Percentiles rank a stretch among this genome's conserved stretches.
phyloP scores from a whole-genome alignment of 352 stramenopile genomes.

The Pythium utonaiense region DNA sequence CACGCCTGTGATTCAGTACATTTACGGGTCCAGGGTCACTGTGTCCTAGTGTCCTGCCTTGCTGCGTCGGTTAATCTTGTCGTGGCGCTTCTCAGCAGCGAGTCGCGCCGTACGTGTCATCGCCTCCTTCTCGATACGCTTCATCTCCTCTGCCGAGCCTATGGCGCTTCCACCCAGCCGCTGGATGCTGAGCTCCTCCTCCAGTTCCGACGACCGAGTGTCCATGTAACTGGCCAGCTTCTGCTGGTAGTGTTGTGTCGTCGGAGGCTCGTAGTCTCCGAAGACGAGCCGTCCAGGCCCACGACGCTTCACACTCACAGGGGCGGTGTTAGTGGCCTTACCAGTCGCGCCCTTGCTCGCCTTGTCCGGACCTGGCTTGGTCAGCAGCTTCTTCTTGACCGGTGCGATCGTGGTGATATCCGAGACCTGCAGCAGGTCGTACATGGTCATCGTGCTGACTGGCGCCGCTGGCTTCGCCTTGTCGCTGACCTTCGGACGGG shows the following conservation, averaged over 20 bases:
- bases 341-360: slow-evolving; percentile 15
- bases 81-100: slow-evolving; percentile 71
- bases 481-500: background rate
- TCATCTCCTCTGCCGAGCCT: slow-evolving; percentile 36
- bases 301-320: slow-evolving; percentile 30
- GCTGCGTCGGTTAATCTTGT: slow-evolving; percentile 67
- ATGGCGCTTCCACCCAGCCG: slow-evolving; percentile 30
- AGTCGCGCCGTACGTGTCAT: slow-evolving; percentile 59
- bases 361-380: background rate
- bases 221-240: slow-evolving; percentile 80
- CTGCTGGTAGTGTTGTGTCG: slow-evolving; percentile 65
- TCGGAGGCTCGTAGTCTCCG: slow-evolving; percentile 59
- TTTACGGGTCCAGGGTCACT: too few species aligned
- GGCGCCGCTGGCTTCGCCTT: background rate
- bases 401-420: slow-evolving; percentile 10
- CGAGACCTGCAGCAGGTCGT: slow-evolving; percentile 17
- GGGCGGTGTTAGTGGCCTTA: slow-evolving; percentile 15
- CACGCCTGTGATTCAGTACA: too few species aligned
- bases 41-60: slow-evolving; percentile 34
- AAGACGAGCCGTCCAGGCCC: slow-evolving; percentile 68
- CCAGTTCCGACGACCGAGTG: slow-evolving; percentile 49
- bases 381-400: slow-evolving; percentile 14
- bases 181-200: slow-evolving; percentile 73
- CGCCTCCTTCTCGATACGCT: slow-evolving; percentile 62
- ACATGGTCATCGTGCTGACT: slow-evolving; percentile 14